A percentile compares a stretch with the other conserved stretches of the same genome.
Evolutionary conservation across 345 rosid species (phyloP).

Genomic region (Combretum micranthum): DNA sequence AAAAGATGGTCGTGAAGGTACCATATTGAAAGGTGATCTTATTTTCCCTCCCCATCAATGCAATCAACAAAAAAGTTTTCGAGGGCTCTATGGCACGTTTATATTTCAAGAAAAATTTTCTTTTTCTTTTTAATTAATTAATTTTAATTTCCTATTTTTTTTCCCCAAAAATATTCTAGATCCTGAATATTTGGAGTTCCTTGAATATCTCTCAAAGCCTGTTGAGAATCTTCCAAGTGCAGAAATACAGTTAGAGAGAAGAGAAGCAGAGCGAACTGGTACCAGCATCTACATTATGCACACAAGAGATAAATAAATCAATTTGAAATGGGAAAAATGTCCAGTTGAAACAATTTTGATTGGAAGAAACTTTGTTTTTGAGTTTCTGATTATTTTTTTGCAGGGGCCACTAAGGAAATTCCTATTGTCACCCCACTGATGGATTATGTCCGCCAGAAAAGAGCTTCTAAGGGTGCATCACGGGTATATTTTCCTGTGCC

Average conservation of each 20-base stretch:
- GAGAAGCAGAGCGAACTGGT: slow-evolving; percentile 69
- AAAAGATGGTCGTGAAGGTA: slow-evolving; percentile 70
- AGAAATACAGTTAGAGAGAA: slow-evolving; percentile 64
- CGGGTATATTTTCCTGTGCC: slow-evolving; percentile 21
- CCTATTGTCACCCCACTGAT: slow-evolving; percentile 58
- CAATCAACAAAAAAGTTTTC: too few species aligned
- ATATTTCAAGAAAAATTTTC: neutral
- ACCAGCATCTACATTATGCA: neutral
- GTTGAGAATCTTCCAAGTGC: slow-evolving; percentile 77
- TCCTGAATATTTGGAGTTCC: slow-evolving; percentile 75
- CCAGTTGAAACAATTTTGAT: neutral
- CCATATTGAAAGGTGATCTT: slow-evolving; percentile 40
- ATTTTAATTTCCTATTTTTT: slow-evolving; percentile 7
- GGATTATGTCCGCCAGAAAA: slow-evolving; percentile 63
- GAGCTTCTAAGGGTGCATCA: slow-evolving; percentile 43
- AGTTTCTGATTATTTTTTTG: slow-evolving; percentile 5
- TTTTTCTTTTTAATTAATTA: slow-evolving; percentile 10
- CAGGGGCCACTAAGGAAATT: slow-evolving; percentile 37
- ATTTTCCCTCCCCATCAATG: too few species aligned
- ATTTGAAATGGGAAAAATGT: too few species aligned
- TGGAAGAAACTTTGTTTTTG: neutral
- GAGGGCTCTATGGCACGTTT: neutral
- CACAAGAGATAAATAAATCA: too few species aligned
- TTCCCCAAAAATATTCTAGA: slow-evolving; percentile 44
- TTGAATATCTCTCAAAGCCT: slow-evolving; percentile 60